phyloP scores from a whole-genome alignment of 176 grass and related monocot genomes.

The Zea luxurians region DNA sequence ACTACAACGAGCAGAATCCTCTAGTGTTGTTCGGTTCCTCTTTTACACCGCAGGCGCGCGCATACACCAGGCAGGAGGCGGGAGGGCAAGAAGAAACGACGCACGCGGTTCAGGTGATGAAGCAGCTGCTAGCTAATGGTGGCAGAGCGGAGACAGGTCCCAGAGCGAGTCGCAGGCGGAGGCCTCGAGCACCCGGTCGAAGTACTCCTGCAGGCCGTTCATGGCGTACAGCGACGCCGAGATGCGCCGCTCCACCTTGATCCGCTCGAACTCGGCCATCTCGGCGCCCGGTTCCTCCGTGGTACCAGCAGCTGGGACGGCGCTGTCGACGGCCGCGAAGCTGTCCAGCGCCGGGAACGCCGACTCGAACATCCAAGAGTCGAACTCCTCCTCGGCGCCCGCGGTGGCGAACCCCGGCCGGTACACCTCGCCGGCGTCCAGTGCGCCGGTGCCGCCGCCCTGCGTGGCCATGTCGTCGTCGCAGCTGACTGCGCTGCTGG shows the following conservation, averaged over 20 bases:
- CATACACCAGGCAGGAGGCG: constrained; percentile 17
- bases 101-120: constrained; percentile 4
- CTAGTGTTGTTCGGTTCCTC: constrained; percentile 22
- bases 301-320: constrained; percentile 14
- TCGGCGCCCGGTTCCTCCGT: constrained; percentile 28
- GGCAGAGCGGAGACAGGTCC: constrained; percentile 63
- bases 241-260: constrained; percentile 78
- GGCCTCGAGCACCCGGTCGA: constrained; percentile 61
- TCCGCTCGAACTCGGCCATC: constrained; percentile 78
- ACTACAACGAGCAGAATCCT: neutral
- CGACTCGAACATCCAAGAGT: constrained; percentile 67
- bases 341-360: constrained; percentile 48
- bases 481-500: constrained; percentile 21
- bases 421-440: constrained; percentile 53
- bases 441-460: constrained; percentile 18
- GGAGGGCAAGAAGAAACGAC: constrained; percentile 34
- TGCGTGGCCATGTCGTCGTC: constrained; percentile 23
- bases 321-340: constrained; percentile 41
- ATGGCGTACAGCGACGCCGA: constrained; percentile 75
- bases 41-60: constrained; percentile 29
- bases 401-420: constrained; percentile 43
- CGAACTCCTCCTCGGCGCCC: constrained; percentile 25
- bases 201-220: constrained; percentile 82
- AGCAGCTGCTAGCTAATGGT: constrained; percentile 29
- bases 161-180: constrained; percentile 53